These are phyloP conservation scores for Arthrobotrys pseudoclavata DNA, from an alignment of 2,329 filamentous ascomycete genomes.

Conservation along the genomic window DNA sequence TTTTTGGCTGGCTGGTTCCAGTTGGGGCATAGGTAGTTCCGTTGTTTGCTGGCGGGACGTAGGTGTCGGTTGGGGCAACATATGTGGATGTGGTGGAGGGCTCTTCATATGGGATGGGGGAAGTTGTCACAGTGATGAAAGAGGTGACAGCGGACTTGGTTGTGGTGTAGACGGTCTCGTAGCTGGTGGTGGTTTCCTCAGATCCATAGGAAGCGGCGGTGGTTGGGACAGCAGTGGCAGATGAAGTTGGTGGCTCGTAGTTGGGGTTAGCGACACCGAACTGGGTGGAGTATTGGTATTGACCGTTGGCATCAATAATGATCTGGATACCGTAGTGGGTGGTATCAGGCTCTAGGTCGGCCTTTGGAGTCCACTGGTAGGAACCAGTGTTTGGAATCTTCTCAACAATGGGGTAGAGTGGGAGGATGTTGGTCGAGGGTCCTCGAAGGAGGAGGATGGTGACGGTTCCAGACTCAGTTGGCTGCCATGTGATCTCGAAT, in stretches of 20 bases:
- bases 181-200: slow-evolving; percentile 55
- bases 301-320: slow-evolving; percentile 73
- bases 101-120: slow-evolving; percentile 58
- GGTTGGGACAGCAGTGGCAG: slow-evolving; percentile 42
- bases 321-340: slow-evolving; percentile 74
- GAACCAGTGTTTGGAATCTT: slow-evolving; percentile 72
- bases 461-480: slow-evolving; percentile 69
- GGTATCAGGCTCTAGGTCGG: slow-evolving; percentile 69
- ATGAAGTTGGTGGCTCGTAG: not conserved
- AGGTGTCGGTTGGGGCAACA: slow-evolving; percentile 48
- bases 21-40: slow-evolving; percentile 30
- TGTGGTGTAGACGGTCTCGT: slow-evolving; percentile 49
- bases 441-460: slow-evolving; percentile 75
- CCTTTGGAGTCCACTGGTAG: slow-evolving; percentile 71
- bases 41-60: slow-evolving; percentile 34
- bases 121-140: slow-evolving; percentile 55
- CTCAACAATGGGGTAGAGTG: slow-evolving; percentile 69
- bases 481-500: slow-evolving; percentile 74
- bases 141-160: slow-evolving; percentile 62
- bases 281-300: slow-evolving; percentile 75
- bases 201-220: slow-evolving; percentile 44
- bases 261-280: slow-evolving; percentile 72
- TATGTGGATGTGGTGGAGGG: slow-evolving; percentile 34
- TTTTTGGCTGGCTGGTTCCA: slow-evolving; percentile 4
- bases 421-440: slow-evolving; percentile 71